A percentile compares a stretch with the other conserved stretches of the same genome.
These are phyloP conservation scores for Myrica gale DNA, from an alignment of 306 rosid species.

Conservation along the genomic window DNA sequence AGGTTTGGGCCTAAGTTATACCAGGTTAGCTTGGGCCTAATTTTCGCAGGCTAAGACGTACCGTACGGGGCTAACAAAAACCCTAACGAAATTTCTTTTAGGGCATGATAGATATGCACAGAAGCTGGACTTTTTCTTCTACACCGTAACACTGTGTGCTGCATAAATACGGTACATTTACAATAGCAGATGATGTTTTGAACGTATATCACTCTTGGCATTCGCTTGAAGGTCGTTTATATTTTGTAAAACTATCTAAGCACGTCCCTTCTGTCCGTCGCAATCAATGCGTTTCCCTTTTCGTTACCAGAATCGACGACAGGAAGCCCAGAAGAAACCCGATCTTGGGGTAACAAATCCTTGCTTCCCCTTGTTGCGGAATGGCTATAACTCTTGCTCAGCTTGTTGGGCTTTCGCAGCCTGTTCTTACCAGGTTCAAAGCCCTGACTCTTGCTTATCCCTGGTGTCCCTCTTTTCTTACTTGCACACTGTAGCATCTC, in stretches of 20 bases:
- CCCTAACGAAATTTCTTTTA: constrained; percentile 11
- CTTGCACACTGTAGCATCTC: constrained; percentile 50
- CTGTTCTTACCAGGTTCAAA: constrained; percentile 35
- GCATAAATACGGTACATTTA: constrained; percentile 33
- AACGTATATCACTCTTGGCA: constrained; percentile 7
- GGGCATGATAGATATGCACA: constrained; percentile 25
- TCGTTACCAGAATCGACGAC: constrained; percentile 49
- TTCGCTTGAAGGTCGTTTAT: constrained; percentile 9
- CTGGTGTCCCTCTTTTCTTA: constrained; percentile 36
- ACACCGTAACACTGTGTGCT: constrained; percentile 23
- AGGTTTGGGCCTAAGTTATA: too few species aligned
- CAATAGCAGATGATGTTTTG: constrained; percentile 27
- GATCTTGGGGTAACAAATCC: constrained; percentile 40
- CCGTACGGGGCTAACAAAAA: not conserved
- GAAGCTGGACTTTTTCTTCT: constrained; percentile 9
- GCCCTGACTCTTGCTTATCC: constrained; percentile 71
- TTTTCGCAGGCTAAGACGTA: too few species aligned
- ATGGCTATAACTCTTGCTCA: constrained; percentile 59
- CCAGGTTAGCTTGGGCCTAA: too few species aligned
- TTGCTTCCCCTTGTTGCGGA: constrained; percentile 47
- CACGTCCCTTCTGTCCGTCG: constrained; percentile 58
- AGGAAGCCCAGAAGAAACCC: constrained; percentile 50
- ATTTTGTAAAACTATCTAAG: constrained; percentile 30
- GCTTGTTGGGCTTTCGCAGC: constrained; percentile 32
- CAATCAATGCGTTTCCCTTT: constrained; percentile 66